Evolutionary conservation across 192 early-diverging fungal genomes (phyloP), one percentile per base, ranked within the genome.

Genomic region (Paraglomus brasilianum): DNA sequence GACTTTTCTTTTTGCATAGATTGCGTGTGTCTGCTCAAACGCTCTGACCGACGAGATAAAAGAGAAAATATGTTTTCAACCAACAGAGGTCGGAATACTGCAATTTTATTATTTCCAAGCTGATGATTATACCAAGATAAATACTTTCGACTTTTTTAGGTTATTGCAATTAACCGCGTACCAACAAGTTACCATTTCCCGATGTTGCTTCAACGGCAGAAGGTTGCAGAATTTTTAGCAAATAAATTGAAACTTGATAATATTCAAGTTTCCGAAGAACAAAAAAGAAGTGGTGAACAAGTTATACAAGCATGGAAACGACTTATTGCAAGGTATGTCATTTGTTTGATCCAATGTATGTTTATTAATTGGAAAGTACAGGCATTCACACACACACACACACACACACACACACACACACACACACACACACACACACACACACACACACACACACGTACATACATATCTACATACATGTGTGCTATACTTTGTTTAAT

Each of bases 51-150:
- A 87, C 5, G 91, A 88, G 50, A 91, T 97, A 68, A 83, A 82
- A 47, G 81, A 83, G 74, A 98, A 98, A 82, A 94, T 98, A 63
- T 89, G 92, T 97, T 95, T 98, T 96, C 83, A 96, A 95, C 74
- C 97, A 97, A 73, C 95, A 97, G 14, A 83, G 86, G 51, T 88
- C 91, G 62, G 83, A 92, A 64, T 89, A 93, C 74, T 93, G 97
- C 56, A 80, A 97, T 58, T 92, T 92, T 14, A 93, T 97, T n/a
- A 93, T 93, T 72, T 95, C 96, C 80, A 74, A 95, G 92, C 80
- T 83, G 89, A 57, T 95, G 93, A 24, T 85, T 97, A 19, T 77
- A 77, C 64, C 76, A 74, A 30, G n/a, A n/a, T n/a, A n/a, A n/a
- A n/a, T n/a, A n/a, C n/a, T n/a, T n/a, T n/a, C n/a, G n/a, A n/a